Evolutionary conservation across 2,329 filamentous ascomycete species (phyloP).

Genomic region (Alternaria triticina): DNA sequence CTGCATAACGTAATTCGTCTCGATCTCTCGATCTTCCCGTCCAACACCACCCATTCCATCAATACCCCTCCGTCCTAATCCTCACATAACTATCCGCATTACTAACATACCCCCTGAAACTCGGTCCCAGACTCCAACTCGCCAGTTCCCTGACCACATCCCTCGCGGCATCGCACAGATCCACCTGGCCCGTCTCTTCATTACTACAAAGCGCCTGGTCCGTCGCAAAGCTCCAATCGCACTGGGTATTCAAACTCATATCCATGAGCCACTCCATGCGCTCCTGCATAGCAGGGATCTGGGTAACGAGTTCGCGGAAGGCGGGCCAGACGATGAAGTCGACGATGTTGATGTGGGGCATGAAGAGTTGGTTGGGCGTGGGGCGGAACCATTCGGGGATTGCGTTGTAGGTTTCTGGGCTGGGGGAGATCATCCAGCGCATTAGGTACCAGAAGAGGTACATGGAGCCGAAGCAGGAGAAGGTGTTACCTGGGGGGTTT

Average conservation of each 20-base stretch:
- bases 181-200: constrained; percentile 21
- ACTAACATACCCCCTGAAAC: constrained; percentile 30
- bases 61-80: constrained; percentile 25
- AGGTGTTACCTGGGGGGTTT: constrained; percentile 20
- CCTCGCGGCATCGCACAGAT: constrained; percentile 24
- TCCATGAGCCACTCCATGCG: constrained; percentile 35
- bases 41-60: not conserved
- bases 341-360: constrained; percentile 32
- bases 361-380: constrained; percentile 35
- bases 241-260: constrained; percentile 22
- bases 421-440: constrained; percentile 36
- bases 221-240: constrained; percentile 23
- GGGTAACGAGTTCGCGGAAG: constrained; percentile 31
- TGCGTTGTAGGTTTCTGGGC: constrained; percentile 27
- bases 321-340: constrained; percentile 34
- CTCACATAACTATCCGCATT: constrained; percentile 34
- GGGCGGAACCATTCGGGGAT: constrained; percentile 35
- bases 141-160: constrained; percentile 17
- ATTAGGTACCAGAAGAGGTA: constrained; percentile 31
- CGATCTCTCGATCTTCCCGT: not conserved
- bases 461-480: constrained; percentile 34
- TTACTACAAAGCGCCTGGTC: constrained; percentile 14
- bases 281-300: constrained; percentile 34
- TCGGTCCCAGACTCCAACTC: constrained; percentile 30
- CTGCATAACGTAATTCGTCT: not conserved